phyloP scores from a whole-genome alignment of 202 grass and related monocot genomes.

The Schoenoplectus tabernaemontani region DNA sequence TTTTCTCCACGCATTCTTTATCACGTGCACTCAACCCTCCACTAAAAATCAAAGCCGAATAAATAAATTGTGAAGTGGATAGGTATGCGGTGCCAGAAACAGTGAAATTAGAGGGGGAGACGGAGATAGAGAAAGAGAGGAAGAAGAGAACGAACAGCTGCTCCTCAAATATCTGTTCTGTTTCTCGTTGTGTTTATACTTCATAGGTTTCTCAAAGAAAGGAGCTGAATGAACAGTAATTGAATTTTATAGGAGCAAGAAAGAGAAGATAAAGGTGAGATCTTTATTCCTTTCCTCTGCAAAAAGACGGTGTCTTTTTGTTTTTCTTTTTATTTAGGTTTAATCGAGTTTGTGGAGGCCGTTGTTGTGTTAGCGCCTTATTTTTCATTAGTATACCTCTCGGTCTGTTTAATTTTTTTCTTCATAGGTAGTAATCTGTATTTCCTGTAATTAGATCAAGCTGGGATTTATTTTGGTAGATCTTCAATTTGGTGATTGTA shows the following conservation, averaged over 20 bases:
- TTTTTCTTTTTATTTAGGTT: neutral
- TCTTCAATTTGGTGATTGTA: neutral
- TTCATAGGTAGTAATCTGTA: neutral
- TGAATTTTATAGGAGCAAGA: neutral
- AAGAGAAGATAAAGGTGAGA: neutral
- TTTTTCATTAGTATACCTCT: neutral
- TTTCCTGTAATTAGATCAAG: neutral
- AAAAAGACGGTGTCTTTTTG: neutral
- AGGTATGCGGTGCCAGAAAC: neutral
- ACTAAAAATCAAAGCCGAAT: neutral
- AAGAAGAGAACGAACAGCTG: neutral
- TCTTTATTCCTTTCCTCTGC: neutral
- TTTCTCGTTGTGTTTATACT: neutral
- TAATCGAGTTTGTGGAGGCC: neutral
- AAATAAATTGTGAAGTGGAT: conserved; percentile 15
- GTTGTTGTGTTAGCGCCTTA: neutral
- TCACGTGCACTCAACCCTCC: conserved; percentile 23
- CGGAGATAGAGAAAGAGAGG: neutral
- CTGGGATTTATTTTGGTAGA: neutral
- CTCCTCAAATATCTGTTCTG: neutral
- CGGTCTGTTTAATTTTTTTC: neutral
- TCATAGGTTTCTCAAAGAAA: neutral
- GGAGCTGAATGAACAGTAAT: neutral
- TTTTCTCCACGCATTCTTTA: neutral
- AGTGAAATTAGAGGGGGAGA: neutral